phyloP scores from a whole-genome alignment of 2,329 filamentous ascomycete genomes.

The Fusarium udum region DNA sequence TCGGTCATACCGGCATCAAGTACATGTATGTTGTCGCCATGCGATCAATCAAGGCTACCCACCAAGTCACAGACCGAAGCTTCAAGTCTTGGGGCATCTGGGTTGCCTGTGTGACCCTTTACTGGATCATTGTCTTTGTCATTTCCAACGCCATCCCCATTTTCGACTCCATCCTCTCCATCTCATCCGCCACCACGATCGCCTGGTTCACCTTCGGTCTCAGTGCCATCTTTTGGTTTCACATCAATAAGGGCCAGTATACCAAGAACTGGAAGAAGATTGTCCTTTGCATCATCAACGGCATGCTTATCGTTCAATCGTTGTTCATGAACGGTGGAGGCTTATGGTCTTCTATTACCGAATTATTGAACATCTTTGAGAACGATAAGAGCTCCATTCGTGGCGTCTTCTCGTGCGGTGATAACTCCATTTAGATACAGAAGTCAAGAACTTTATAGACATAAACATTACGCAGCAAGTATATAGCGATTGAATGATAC shows the following conservation, averaged over 20 bases:
- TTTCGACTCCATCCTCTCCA: constrained; percentile 50
- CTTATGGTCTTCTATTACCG: constrained; percentile 47
- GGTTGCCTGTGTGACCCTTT: constrained; percentile 45
- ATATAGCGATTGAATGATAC: constrained; percentile 14
- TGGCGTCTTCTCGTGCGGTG: constrained; percentile 48
- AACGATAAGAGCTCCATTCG: constrained; percentile 36
- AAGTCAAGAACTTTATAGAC: not conserved
- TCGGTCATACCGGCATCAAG: constrained; percentile 47
- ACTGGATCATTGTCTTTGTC: constrained; percentile 47
- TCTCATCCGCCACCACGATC: constrained; percentile 48
- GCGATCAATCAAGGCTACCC: constrained; percentile 44
- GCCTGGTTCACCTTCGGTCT: constrained; percentile 51
- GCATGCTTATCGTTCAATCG: constrained; percentile 44
- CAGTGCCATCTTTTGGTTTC: constrained; percentile 48
- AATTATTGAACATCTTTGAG: constrained; percentile 44
- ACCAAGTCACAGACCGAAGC: constrained; percentile 46
- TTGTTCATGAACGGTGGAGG: constrained; percentile 50
- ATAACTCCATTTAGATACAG: constrained; percentile 39
- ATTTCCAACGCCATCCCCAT: constrained; percentile 50
- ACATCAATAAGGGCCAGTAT: constrained; percentile 43
- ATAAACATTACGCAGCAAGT: not conserved
- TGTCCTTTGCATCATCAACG: constrained; percentile 37
- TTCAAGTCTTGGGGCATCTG: constrained; percentile 48
- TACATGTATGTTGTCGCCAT: constrained; percentile 48
- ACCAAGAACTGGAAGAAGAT: constrained; percentile 38